These are phyloP conservation scores for Pelargonium australe DNA, from an alignment of 441 rosid genomes.

Conservation along the genomic window DNA sequence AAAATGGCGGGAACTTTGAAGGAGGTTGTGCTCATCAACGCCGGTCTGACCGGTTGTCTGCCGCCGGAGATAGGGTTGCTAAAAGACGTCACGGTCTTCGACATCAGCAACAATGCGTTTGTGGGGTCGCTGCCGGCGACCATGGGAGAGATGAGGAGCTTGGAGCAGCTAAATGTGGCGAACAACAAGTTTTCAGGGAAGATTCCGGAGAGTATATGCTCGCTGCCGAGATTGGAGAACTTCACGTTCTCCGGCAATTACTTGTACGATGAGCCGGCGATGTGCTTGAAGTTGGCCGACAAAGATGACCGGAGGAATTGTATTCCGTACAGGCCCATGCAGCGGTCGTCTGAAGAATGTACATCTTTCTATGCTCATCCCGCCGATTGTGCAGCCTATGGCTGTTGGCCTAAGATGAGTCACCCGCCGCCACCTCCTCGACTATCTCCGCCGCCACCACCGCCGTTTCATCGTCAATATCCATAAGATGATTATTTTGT, in stretches of 20 bases:
- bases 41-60: slow-evolving; percentile 57
- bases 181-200: slow-evolving; percentile 53
- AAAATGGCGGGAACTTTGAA: slow-evolving; percentile 52
- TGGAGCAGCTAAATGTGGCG: slow-evolving; percentile 71
- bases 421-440: background rate
- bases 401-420: slow-evolving; percentile 29
- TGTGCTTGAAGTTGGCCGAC: slow-evolving; percentile 43
- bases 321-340: slow-evolving; percentile 47
- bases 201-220: slow-evolving; percentile 56
- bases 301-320: slow-evolving; percentile 59
- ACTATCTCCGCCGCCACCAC: background rate
- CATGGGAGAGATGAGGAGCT: slow-evolving; percentile 57
- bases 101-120: slow-evolving; percentile 58
- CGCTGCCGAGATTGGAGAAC: slow-evolving; percentile 56
- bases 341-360: slow-evolving; percentile 54
- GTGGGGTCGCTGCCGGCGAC: slow-evolving; percentile 61
- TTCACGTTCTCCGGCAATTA: slow-evolving; percentile 71
- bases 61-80: slow-evolving; percentile 47
- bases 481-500: background rate
- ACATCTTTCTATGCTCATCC: slow-evolving; percentile 37
- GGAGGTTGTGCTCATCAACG: slow-evolving; percentile 44
- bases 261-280: slow-evolving; percentile 50
- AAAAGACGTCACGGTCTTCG: slow-evolving; percentile 52
- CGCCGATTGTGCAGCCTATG: slow-evolving; percentile 39
- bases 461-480: background rate